Percentiles rank a stretch among this genome's conserved stretches.
These are phyloP conservation scores for Cucumis cinereus DNA, from an alignment of 306 rosid species.

Conservation along the genomic window DNA sequence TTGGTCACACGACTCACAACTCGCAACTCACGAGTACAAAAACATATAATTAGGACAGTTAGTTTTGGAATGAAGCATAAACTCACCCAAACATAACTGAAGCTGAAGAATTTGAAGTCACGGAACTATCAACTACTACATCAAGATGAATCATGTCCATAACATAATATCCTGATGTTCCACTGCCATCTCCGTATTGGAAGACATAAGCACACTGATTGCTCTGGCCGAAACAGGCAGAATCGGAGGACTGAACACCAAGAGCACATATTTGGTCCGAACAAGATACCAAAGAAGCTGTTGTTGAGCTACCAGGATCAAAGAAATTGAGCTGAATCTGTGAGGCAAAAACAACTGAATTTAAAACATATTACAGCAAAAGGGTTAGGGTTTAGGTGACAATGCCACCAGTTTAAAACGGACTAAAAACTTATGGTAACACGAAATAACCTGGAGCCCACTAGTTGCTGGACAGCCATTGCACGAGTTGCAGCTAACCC, in stretches of 20 bases:
- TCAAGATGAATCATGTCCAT: conserved; percentile 59
- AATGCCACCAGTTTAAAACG: background rate
- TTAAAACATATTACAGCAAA: background rate
- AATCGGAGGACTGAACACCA: conserved; percentile 64
- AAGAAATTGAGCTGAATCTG: conserved; percentile 71
- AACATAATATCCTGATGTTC: conserved; percentile 81
- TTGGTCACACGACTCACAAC: no score
- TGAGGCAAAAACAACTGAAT: background rate
- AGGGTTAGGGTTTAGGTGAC: background rate
- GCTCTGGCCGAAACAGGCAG: conserved; percentile 50
- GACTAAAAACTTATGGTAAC: background rate
- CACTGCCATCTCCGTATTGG: conserved; percentile 98
- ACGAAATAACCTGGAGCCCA: conserved; percentile 51
- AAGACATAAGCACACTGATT: conserved; percentile 73
- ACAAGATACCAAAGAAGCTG: conserved; percentile 58
- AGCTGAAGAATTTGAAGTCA: conserved; percentile 63
- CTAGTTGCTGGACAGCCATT: conserved; percentile 80
- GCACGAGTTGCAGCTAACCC: conserved; percentile 86
- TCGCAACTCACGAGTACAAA: conserved; percentile 6
- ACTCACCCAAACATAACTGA: conserved; percentile 78
- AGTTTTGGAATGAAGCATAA: background rate
- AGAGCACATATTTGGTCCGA: conserved; percentile 59
- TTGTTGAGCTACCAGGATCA: conserved; percentile 59
- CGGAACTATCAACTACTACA: conserved; percentile 40
- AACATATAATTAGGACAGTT: background rate